Evolutionary conservation across 139 green algal genomes (phyloP).

Genomic region (Chlorella vulgaris): DNA sequence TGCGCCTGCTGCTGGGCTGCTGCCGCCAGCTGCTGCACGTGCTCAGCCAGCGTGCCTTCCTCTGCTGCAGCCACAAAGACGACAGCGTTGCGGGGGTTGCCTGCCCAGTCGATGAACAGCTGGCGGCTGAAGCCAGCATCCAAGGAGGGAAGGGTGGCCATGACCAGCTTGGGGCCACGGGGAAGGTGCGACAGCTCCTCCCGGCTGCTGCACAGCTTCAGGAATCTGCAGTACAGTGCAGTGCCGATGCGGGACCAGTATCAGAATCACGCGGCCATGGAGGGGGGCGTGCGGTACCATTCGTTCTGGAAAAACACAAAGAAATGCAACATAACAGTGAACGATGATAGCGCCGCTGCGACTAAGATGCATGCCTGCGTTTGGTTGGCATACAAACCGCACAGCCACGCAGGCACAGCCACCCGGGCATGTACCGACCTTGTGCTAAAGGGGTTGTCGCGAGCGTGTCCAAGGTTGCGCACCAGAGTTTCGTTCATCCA

Average conservation of each 20-base stretch:
- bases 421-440: conserved; percentile 34
- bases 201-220: conserved; percentile 57
- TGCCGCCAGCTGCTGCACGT: conserved; percentile 29
- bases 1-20: conserved; percentile 1
- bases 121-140: conserved; percentile 69
- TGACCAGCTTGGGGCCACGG: conserved; percentile 78
- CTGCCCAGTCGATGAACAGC: conserved; percentile 85
- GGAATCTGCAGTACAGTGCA: conserved; percentile 45
- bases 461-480: conserved; percentile 57
- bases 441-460: conserved; percentile 72
- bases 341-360: no score
- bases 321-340: no score
- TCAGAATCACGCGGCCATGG: no score
- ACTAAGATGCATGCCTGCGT: no score
- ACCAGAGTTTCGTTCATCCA: conserved; percentile 81
- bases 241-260: background rate
- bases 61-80: conserved; percentile 70
- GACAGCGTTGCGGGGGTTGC: conserved; percentile 74
- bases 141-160: conserved; percentile 74
- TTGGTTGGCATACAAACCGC: no score
- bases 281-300: no score
- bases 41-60: conserved; percentile 41
- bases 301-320: no score
- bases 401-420: no score
- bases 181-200: conserved; percentile 58